A percentile compares a stretch with the other conserved stretches of the same genome.
phyloP scores from a whole-genome alignment of 106 monocot genomes.

The Iris macrosiphon region DNA sequence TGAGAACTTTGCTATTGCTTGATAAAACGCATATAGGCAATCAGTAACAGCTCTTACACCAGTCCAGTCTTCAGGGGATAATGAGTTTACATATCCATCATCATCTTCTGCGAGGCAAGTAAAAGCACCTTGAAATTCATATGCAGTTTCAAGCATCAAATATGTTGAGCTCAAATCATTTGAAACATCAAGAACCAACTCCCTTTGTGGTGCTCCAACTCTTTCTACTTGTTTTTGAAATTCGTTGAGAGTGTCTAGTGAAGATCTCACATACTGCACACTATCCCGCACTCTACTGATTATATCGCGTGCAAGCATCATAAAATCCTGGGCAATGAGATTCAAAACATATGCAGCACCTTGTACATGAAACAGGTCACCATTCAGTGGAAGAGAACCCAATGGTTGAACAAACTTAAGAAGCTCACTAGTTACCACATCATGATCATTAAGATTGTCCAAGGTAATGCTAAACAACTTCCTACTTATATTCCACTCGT shows the following conservation, averaged over 20 bases:
- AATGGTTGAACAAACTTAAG: conserved; percentile 16
- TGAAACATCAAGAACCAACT: conserved; percentile 30
- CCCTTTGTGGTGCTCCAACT: conserved; percentile 22
- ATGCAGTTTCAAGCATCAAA: conserved; percentile 52
- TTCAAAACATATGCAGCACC: conserved; percentile 36
- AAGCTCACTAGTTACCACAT: conserved; percentile 32
- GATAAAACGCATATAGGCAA: conserved; percentile 38
- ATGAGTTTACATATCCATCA: conserved; percentile 12
- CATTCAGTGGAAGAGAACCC: conserved; percentile 24
- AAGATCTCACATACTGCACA: conserved; percentile 47
- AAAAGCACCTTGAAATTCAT: conserved; percentile 47
- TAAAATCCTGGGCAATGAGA: conserved; percentile 46
- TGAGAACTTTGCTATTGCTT: conserved; percentile 41
- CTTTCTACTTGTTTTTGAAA: conserved; percentile 39
- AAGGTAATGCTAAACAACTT: conserved; percentile 42
- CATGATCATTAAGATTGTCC: conserved; percentile 33
- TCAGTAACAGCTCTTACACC: conserved; percentile 40
- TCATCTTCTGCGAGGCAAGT: conserved; percentile 30
- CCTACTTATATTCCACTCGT: conserved; percentile 44
- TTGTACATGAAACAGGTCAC: conserved; percentile 38
- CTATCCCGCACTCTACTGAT: conserved; percentile 27
- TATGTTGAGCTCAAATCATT: conserved; percentile 45
- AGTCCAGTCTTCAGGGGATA: conserved; percentile 41
- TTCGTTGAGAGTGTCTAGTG: conserved; percentile 21
- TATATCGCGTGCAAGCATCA: conserved; percentile 16